Percentiles rank a stretch among this genome's conserved stretches.
Conservation (phyloP, 2,329 filamentous ascomycete species). For the Thyridium curvatum region DNA sequence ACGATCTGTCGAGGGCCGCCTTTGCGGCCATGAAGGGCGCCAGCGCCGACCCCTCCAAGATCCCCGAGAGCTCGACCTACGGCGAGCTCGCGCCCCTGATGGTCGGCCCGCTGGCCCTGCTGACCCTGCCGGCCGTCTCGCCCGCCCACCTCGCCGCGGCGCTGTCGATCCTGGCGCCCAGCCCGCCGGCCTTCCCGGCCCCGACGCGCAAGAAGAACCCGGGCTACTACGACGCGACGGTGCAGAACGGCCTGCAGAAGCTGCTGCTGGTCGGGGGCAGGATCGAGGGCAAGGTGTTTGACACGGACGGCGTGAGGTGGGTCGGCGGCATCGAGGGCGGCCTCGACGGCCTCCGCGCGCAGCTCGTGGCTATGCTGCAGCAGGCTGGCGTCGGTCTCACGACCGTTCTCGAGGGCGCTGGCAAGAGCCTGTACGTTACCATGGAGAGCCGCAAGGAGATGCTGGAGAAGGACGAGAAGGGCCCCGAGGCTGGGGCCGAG, state of each 20-base stretch:
- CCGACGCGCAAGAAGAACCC: conserved; percentile 72
- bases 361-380: conserved; percentile 77
- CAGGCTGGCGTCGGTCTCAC: conserved; percentile 73
- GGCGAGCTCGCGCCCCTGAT: conserved; percentile 67
- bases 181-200: conserved; percentile 65
- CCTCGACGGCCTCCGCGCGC: conserved; percentile 70
- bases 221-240: conserved; percentile 70
- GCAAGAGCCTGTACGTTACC: conserved; percentile 79
- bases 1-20: conserved; percentile 50
- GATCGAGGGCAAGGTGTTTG: conserved; percentile 80
- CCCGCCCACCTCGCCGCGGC: conserved; percentile 79
- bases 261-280: conserved; percentile 80
- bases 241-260: conserved; percentile 81
- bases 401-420: conserved; percentile 69
- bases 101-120: conserved; percentile 70
- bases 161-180: conserved; percentile 70
- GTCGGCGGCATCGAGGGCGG: conserved; percentile 74
- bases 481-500: conserved; percentile 20
- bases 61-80: conserved; percentile 34
- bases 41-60: conserved; percentile 14
- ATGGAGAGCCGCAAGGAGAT: conserved; percentile 76
- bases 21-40: conserved; percentile 29
- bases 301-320: conserved; percentile 60
- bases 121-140: conserved; percentile 77
- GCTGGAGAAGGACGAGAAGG: conserved; percentile 64